These are phyloP conservation scores for Aspergillus cejpii DNA, from an alignment of 2,329 filamentous ascomycete species.

Conservation along the genomic window DNA sequence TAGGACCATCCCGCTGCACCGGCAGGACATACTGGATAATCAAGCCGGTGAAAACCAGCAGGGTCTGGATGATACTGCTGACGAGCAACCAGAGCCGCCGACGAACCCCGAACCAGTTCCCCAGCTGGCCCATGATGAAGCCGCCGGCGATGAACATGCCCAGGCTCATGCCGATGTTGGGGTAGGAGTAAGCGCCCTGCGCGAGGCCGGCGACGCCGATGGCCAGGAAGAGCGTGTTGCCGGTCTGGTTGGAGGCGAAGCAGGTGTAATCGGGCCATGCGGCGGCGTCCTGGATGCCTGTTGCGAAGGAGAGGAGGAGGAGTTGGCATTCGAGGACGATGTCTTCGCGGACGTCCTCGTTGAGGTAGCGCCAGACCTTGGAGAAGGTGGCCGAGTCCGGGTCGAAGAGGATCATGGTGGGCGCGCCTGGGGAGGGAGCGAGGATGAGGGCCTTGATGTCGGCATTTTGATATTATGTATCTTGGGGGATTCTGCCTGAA, in stretches of 20 bases:
- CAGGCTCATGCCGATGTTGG: constrained; percentile 52
- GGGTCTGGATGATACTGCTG: constrained; percentile 51
- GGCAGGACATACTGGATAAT: constrained; percentile 41
- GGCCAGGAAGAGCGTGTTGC: constrained; percentile 58
- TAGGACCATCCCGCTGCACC: constrained; percentile 34
- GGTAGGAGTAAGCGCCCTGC: constrained; percentile 46
- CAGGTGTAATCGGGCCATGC: constrained; percentile 57
- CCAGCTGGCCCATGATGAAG: constrained; percentile 51
- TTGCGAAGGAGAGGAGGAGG: constrained; percentile 36
- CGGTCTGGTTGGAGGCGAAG: constrained; percentile 60
- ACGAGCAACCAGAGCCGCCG: constrained; percentile 50
- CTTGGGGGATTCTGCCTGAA: background rate
- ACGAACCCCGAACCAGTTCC: constrained; percentile 48
- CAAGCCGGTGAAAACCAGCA: constrained; percentile 50
- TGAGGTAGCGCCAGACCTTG: background rate
- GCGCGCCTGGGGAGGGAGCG: no score
- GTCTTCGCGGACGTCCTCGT: constrained; percentile 19
- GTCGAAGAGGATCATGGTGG: background rate
- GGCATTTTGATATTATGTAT: no score
- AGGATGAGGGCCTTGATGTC: no score
- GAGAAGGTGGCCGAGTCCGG: no score
- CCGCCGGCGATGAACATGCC: constrained; percentile 52
- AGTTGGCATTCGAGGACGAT: constrained; percentile 30
- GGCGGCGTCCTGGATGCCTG: constrained; percentile 49
- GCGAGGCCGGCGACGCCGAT: constrained; percentile 46